These are phyloP conservation scores for Verticillium nubilum DNA, from an alignment of 2,329 filamentous ascomycete species.

Conservation along the genomic window DNA sequence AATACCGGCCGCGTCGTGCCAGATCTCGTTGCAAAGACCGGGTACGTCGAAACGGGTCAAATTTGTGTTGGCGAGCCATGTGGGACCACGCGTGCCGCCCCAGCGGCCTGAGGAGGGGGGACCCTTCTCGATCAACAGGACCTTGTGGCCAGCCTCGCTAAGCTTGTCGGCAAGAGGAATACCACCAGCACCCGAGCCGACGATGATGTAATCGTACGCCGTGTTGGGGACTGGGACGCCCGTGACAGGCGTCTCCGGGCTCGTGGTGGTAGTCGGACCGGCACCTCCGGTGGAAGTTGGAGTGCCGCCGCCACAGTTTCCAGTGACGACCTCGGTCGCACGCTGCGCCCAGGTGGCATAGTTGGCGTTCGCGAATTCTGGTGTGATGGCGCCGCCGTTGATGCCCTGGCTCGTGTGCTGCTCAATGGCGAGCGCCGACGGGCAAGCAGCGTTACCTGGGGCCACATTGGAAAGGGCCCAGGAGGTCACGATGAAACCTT, in stretches of 20 bases:
- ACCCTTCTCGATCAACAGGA: slow-evolving; percentile 58
- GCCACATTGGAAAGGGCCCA: slow-evolving; percentile 47
- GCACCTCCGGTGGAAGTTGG: slow-evolving; percentile 8
- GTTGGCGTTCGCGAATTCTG: slow-evolving; percentile 28
- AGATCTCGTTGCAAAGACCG: slow-evolving; percentile 67
- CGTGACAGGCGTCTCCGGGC: slow-evolving; percentile 20
- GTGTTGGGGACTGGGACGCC: slow-evolving; percentile 25
- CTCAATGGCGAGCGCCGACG: slow-evolving; percentile 37
- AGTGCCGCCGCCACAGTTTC: slow-evolving; percentile 23
- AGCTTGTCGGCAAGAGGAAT: slow-evolving; percentile 57
- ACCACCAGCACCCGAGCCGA: slow-evolving; percentile 58
- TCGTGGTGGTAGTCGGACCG: slow-evolving; percentile 15
- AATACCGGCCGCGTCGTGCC: slow-evolving; percentile 56
- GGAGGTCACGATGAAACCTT: slow-evolving; percentile 41
- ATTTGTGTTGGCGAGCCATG: slow-evolving; percentile 56
- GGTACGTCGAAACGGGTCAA: slow-evolving; percentile 68
- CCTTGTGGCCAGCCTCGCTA: slow-evolving; percentile 58
- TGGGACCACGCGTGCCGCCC: slow-evolving; percentile 54
- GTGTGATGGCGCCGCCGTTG: slow-evolving; percentile 39
- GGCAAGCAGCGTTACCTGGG: slow-evolving; percentile 33
- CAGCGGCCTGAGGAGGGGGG: slow-evolving; percentile 60
- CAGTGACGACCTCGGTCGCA: slow-evolving; percentile 33
- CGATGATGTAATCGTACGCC: slow-evolving; percentile 58
- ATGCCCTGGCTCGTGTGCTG: slow-evolving; percentile 49
- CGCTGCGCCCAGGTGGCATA: slow-evolving; percentile 38